A percentile compares a stretch with the other conserved stretches of the same genome.
phyloP scores from a whole-genome alignment of 2,329 filamentous ascomycete species.

The Metarhizium robertsii region DNA sequence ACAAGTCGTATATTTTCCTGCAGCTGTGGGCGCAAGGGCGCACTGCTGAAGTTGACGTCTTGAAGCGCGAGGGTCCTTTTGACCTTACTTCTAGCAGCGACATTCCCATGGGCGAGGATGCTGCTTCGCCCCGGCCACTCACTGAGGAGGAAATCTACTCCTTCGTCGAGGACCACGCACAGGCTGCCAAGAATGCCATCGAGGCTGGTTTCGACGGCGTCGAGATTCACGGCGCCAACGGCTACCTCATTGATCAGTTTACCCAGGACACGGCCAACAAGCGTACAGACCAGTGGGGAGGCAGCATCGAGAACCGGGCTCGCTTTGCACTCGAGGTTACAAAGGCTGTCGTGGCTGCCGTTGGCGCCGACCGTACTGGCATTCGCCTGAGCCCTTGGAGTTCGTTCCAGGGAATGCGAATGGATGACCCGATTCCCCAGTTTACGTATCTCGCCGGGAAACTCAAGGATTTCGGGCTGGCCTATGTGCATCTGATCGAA shows the following conservation, averaged over 20 bases:
- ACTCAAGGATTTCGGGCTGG: not conserved
- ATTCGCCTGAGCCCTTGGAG: slow-evolving; percentile 54
- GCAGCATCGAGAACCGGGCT: slow-evolving; percentile 42
- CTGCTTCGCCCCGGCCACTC: too few relatives aligned
- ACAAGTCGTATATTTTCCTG: too few relatives aligned
- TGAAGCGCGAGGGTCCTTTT: too few relatives aligned
- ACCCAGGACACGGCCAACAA: slow-evolving; percentile 40
- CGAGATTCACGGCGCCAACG: slow-evolving; percentile 50
- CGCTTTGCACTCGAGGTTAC: slow-evolving; percentile 42
- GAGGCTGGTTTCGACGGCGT: slow-evolving; percentile 61
- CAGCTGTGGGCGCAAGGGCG: too few relatives aligned
- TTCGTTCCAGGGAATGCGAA: slow-evolving; percentile 53
- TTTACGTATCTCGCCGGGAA: slow-evolving; percentile 29
- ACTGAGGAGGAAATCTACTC: slow-evolving; percentile 35
- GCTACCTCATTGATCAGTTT: slow-evolving; percentile 55
- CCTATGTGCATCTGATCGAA: not conserved
- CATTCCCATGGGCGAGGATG: too few relatives aligned
- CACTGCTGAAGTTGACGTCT: too few relatives aligned
- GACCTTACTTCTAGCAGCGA: too few relatives aligned
- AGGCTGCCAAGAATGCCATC: slow-evolving; percentile 44
- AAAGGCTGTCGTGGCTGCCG: slow-evolving; percentile 24
- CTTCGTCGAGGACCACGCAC: slow-evolving; percentile 36
- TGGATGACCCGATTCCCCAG: slow-evolving; percentile 53
- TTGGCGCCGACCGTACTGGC: slow-evolving; percentile 42
- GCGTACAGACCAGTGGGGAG: slow-evolving; percentile 42